Base-by-base conservation (phyloP, 768 basidiomycete species). In the Boletus subcaerulescens region DNA sequence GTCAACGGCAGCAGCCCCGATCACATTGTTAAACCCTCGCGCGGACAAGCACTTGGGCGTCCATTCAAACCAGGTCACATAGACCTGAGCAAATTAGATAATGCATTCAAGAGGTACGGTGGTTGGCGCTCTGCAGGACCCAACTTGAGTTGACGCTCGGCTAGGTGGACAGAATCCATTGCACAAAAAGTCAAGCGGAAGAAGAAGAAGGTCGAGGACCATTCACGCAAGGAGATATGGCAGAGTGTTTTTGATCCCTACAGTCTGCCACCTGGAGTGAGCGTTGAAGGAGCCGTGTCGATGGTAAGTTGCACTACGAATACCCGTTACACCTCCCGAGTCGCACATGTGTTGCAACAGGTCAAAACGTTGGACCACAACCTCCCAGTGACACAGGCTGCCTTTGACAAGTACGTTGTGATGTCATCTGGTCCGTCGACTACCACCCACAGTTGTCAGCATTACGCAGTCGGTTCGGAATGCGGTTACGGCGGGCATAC, bases 111-210 rank as follows among this genome's bases (percentile, higher is more conserved):
- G 72, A 80, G 88, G 86, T 85, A 45, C 40, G 75, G 41, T 43
- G 11, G 32, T 20, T 22, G 15, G 20, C 55, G 31, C 24, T 32
- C 40, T 40, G 22, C 10, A 49, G 32, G 45, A n/a, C 40, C 35
- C 48, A 29, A 35, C 39, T 32, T 57, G n/a, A n/a, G n/a, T n/a
- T n/a, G 47, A 50, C 44, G 39, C 11, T 42, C 50, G 12, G 41
- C 20, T 24, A 89, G 89, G 66, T 93, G 91, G 91, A 93, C 91
- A 13, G 84, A 89, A 62, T 87, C 86, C 50, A 92, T 93, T 61
- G 86, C 91, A 1, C 86, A 91, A 73, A 90, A 88, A 71, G 83
- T 93, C 48, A 89, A 87, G 61, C 81, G 87, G 53, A 90, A 88
- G 73, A 87, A 85, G 77, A 89, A 86, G 60, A 76, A 24, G 22